phyloP scores from a whole-genome alignment of 225 moss, liverwort and hornwort genomes.

The Pseudisothecium myosuroides region DNA sequence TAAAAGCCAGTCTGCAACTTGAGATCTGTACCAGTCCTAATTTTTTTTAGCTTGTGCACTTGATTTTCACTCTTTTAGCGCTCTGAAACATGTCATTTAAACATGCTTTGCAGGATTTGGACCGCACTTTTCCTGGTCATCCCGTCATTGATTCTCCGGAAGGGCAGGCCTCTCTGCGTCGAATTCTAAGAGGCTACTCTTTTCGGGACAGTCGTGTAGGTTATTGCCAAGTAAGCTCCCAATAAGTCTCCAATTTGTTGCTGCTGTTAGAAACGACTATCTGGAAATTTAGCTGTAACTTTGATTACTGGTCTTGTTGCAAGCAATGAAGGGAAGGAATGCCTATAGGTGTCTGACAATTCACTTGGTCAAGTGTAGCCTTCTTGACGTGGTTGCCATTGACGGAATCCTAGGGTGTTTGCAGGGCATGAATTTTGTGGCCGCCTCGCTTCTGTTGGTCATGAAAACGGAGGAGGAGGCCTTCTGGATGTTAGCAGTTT shows the following conservation, averaged over 20 bases:
- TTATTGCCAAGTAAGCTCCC: slow-evolving; percentile 74
- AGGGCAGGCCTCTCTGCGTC: slow-evolving; percentile 80
- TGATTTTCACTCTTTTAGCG: background rate
- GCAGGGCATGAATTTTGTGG: slow-evolving; percentile 96
- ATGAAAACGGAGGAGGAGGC: slow-evolving; percentile 97
- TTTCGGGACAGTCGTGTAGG: slow-evolving; percentile 93
- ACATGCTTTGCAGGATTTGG: slow-evolving; percentile 55
- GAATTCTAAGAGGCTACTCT: slow-evolving; percentile 84
- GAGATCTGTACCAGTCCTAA: background rate
- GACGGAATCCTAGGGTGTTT: slow-evolving; percentile 7
- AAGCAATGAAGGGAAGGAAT: background rate
- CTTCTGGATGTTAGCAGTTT: slow-evolving; percentile 91
- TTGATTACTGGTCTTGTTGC: background rate
- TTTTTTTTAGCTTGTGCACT: background rate
- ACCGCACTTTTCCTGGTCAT: slow-evolving; percentile 82
- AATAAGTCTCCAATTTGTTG: background rate
- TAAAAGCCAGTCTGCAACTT: background rate
- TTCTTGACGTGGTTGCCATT: background rate
- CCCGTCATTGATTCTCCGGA: slow-evolving; percentile 84
- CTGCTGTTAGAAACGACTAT: background rate
- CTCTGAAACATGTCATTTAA: background rate
- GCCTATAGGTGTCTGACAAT: background rate
- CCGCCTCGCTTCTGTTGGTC: slow-evolving; percentile 75
- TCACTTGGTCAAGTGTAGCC: background rate
- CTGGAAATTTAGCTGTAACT: background rate